phyloP scores from a whole-genome alignment of 148 eudicot species.

The Cornus suecica region DNA sequence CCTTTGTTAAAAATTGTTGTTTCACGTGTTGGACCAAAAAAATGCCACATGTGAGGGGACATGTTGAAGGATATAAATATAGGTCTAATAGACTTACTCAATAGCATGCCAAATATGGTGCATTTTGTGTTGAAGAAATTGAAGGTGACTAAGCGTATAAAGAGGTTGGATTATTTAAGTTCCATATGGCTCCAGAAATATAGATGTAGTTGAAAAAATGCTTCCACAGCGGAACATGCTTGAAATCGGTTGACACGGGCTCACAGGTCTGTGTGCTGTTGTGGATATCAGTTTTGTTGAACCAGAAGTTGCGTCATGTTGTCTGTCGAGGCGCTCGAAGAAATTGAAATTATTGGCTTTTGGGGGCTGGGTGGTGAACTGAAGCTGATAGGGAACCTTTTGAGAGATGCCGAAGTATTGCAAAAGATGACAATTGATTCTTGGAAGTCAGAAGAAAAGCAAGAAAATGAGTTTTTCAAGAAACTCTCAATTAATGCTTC shows the following conservation, averaged over 20 bases:
- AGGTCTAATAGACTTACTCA: slow-evolving; percentile 4
- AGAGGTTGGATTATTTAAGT: background rate
- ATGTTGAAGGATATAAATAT: background rate
- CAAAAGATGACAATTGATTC: background rate
- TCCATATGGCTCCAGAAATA: background rate
- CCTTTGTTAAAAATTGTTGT: too few relatives aligned
- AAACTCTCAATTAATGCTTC: background rate
- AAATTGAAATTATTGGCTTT: background rate
- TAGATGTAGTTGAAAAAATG: background rate
- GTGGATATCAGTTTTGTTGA: background rate
- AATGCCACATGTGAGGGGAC: too few relatives aligned
- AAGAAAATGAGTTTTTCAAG: background rate
- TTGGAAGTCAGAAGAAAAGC: background rate
- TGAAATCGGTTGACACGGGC: too few relatives aligned
- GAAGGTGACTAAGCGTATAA: background rate
- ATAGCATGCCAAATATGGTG: background rate
- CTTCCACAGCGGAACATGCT: background rate
- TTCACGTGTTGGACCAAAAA: too few relatives aligned
- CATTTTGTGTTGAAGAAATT: background rate
- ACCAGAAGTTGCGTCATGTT: background rate
- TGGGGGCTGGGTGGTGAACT: background rate
- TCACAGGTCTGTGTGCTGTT: too few relatives aligned
- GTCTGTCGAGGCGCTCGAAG: background rate
- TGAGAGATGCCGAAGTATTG: slow-evolving; percentile 5
- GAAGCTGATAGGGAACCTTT: slow-evolving; percentile 9